phyloP scores from a whole-genome alignment of 257 asterid genomes.

The Lycium ferocissimum region DNA sequence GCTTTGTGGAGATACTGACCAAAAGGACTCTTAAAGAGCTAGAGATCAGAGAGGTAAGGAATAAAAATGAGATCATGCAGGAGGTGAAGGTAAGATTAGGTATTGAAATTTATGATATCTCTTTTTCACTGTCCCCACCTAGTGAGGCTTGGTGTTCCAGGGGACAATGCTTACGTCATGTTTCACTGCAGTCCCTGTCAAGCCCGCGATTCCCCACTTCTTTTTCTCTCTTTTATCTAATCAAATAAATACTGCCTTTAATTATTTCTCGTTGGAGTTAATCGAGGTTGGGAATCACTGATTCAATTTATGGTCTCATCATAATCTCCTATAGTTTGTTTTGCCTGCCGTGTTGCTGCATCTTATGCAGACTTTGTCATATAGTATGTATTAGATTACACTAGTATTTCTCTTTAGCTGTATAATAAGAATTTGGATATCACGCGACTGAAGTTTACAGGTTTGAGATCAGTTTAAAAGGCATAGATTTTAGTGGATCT shows the following conservation, averaged over 20 bases:
- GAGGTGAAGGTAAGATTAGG: slow-evolving; percentile 55
- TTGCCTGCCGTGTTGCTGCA: slow-evolving; percentile 48
- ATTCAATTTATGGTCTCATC: slow-evolving; percentile 47
- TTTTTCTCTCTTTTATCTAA: slow-evolving; percentile 45
- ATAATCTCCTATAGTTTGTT: slow-evolving; percentile 36
- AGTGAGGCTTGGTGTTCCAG: slow-evolving; percentile 55
- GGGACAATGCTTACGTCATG: slow-evolving; percentile 63
- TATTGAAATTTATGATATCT: slow-evolving; percentile 47
- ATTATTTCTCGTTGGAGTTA: slow-evolving; percentile 42
- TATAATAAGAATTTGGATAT: neutral
- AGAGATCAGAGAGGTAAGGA: slow-evolving; percentile 47
- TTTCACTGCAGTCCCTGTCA: slow-evolving; percentile 53
- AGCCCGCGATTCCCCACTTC: slow-evolving; percentile 70
- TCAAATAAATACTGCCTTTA: slow-evolving; percentile 45
- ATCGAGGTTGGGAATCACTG: slow-evolving; percentile 46
- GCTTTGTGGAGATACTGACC: slow-evolving; percentile 45
- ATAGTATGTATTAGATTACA: neutral
- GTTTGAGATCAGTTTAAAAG: neutral
- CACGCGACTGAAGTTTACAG: slow-evolving; percentile 6
- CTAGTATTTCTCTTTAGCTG: neutral
- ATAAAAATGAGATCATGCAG: slow-evolving; percentile 50
- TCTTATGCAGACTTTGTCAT: neutral
- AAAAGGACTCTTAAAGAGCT: slow-evolving; percentile 46
- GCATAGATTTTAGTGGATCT: slow-evolving; percentile 19
- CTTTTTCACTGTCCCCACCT: slow-evolving; percentile 63